A percentile compares a stretch with the other conserved stretches of the same genome.
These are phyloP conservation scores for Colletotrichum lentis DNA, from an alignment of 2,329 filamentous ascomycete genomes.

Conservation along the genomic window DNA sequence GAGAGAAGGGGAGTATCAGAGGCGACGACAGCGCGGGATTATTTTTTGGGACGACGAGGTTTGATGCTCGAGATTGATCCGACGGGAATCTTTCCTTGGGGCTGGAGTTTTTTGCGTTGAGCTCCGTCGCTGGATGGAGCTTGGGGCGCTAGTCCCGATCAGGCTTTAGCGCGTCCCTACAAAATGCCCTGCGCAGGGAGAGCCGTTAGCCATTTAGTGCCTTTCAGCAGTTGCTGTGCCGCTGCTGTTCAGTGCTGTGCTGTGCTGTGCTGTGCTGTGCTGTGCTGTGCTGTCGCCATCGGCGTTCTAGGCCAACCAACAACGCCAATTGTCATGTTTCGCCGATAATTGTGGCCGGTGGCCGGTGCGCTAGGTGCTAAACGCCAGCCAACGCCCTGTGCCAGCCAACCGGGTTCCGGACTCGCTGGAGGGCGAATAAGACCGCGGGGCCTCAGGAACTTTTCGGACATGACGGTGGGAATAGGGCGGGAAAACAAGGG, in stretches of 20 bases:
- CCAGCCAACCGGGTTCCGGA: constrained; percentile 20
- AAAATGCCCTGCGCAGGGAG: constrained; percentile 38
- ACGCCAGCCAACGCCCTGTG: constrained; percentile 1
- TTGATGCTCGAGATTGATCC: constrained; percentile 42
- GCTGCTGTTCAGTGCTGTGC: no score
- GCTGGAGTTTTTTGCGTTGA: constrained; percentile 55
- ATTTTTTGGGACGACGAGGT: constrained; percentile 44
- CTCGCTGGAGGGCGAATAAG: constrained; percentile 7
- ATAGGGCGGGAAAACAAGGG: constrained; percentile 36
- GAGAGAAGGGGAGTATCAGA: constrained; percentile 29
- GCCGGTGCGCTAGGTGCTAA: constrained; percentile 16
- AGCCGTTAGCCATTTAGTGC: constrained; percentile 21
- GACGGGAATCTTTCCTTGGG: constrained; percentile 50
- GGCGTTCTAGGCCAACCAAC: neutral
- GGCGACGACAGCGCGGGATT: constrained; percentile 44
- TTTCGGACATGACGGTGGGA: constrained; percentile 34
- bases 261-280: neutral
- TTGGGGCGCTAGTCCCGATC: constrained; percentile 47
- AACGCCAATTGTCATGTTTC: constrained; percentile 2
- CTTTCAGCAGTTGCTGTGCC: no score
- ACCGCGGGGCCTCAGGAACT: constrained; percentile 28
- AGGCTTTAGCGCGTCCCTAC: constrained; percentile 39
- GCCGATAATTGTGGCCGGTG: constrained; percentile 31
- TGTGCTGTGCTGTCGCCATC: neutral
- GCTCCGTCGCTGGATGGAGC: constrained; percentile 50